Base-by-base conservation (phyloP, 768 basidiomycete genomes). In the Neoboletus magnificus region DNA sequence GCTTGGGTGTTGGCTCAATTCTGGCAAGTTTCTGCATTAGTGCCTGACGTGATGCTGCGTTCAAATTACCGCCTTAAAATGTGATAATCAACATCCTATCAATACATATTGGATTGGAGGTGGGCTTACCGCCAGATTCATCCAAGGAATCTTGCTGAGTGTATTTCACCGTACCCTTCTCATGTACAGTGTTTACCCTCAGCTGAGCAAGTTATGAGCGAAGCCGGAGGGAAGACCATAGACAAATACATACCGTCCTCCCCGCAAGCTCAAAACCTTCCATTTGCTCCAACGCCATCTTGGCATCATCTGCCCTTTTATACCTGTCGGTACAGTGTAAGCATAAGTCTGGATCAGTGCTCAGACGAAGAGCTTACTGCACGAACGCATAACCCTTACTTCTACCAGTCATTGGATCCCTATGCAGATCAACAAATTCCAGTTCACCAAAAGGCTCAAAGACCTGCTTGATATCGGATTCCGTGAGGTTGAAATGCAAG, bases 21-120 rank as follows among this genome's bases (percentile, higher is more conserved):
- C 97, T 93, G 73, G 97, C 94, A 83, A 99, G 91, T 86, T 98
- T 99, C 78, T 95, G 93, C 97, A 99, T 99, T 79, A 99, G 92
- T 74, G 93, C 92, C 81, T 97, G 94, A 77, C 97, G 91, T 70
- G 93, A 93, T 68, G 91, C 91, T 80, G 91, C 91, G 79, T 97
- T 97, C 80, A 97, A 84, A 82, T 93, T 93, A 91, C 91, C 91
- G 74, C 90, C 93, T 95, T 68, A 2, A 56, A 20, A 35, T 42
- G 35, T 37, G 48, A 25, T n/a, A 56, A 52, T 68, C 20, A 67
- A 41, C 5, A 45, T 10, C 48, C n/a, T n/a, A 30, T 56, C 32
- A 25, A 20, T 35, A 48, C 11, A 45, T 20, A 23, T 46, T 41
- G 16, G 12, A 16, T 43, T 13, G 46, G 25, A 40, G 23, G 18